Base-by-base conservation (phyloP, 345 rosid species). In the Corchorus olitorius region DNA sequence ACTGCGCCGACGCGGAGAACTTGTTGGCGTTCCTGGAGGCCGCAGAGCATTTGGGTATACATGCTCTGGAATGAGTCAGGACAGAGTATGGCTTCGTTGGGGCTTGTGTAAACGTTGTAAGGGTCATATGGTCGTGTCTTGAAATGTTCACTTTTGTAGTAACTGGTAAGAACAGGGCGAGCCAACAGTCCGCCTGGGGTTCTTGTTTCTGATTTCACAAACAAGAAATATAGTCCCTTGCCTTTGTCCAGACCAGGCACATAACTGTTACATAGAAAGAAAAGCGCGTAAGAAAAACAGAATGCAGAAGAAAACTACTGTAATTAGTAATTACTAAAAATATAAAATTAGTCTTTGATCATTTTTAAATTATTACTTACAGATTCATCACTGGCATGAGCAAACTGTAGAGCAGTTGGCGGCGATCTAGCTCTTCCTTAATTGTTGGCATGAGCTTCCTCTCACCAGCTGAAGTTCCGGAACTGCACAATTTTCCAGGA, bases 351-450 rank as follows among this genome's bases (percentile, higher is more conserved):
- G 35, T 14, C 19, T 46, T 16, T 59, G n/a, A n/a, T n/a, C 2
- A 46, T 7, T 33, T 75, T 35, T 37, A 48, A 22, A 66, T 62
- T 54, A 86, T 93, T 54, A 86, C 94, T 79, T 84, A 96, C 97
- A 96, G 89, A 86, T 96, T 96, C 99, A 96, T 96, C 33, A 96
- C 98, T 22, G 99, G 99, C 94, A 90, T 90, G 69, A 96, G 93
- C 41, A 96, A 93, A 81, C 97, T 93, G 83, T 96, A 96, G 14
- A 96, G 89, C 66, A 84, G 79, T 79, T 89, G 96, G 27, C 98
- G 97, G 75, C 99, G 99, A 76, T 89, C 97, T 68, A 90, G 83
- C 85, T 96, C 99, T 83, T 93, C 98, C 52, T 55, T 79, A 80
- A 93, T 96, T 35, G 99, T 91, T 1, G 99, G 99, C 99, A 96